These are phyloP conservation scores for Exophiala viscosa DNA, from an alignment of 2,329 filamentous ascomycete species.

Conservation along the genomic window DNA sequence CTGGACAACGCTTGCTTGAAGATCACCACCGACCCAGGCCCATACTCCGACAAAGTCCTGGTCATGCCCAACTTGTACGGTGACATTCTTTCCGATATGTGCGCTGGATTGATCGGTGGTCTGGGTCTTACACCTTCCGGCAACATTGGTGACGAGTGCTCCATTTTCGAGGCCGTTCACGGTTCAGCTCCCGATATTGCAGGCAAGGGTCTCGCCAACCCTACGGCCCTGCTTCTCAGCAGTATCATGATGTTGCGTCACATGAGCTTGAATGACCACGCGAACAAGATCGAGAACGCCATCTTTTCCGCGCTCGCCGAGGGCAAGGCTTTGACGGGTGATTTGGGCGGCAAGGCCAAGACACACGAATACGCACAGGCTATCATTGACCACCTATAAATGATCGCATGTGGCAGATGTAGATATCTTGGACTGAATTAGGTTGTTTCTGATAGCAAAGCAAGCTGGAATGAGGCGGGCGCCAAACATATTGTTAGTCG, in stretches of 20 bases:
- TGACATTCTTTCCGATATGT: slow-evolving; percentile 99
- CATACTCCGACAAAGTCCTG: slow-evolving; percentile 80
- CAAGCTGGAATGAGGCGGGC: too few species aligned
- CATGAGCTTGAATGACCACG: slow-evolving; percentile 86
- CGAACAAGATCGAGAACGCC: slow-evolving; percentile 83
- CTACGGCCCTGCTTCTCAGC: slow-evolving; percentile 88
- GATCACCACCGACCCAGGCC: slow-evolving; percentile 92
- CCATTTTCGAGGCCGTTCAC: slow-evolving; percentile 99
- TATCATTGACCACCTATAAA: slow-evolving; percentile 67
- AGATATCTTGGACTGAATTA: too few species aligned
- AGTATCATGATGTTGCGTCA: slow-evolving; percentile 99
- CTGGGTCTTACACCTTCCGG: slow-evolving; percentile 95
- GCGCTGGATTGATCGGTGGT: slow-evolving; percentile 95
- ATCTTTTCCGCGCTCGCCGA: slow-evolving; percentile 93
- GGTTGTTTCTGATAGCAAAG: too few species aligned
- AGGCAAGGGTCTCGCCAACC: slow-evolving; percentile 93
- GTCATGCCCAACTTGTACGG: slow-evolving; percentile 98
- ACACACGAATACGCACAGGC: slow-evolving; percentile 89
- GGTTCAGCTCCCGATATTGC: slow-evolving; percentile 96
- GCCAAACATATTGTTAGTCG: too few species aligned
- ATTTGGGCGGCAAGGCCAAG: slow-evolving; percentile 94
- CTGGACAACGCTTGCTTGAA: slow-evolving; percentile 99
- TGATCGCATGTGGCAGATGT: not conserved
- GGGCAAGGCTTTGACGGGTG: slow-evolving; percentile 92
- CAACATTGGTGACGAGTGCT: slow-evolving; percentile 99